Conservation (phyloP, 495 filamentous ascomycete species). For the Margaritispora aquatica region DNA sequence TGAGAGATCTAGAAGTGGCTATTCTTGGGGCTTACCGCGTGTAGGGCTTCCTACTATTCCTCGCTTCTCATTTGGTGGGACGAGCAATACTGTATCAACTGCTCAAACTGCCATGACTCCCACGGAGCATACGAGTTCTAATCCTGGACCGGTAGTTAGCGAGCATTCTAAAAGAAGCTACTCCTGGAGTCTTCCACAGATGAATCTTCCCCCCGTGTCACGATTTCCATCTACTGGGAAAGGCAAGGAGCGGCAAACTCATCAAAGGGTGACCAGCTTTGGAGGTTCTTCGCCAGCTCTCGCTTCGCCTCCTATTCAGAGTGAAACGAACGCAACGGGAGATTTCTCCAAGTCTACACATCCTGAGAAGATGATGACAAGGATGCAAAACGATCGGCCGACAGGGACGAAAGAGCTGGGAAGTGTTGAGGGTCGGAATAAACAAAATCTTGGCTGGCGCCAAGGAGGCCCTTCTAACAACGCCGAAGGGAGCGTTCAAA, state of each 20-base stretch:
- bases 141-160: too few relatives aligned
- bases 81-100: too few relatives aligned
- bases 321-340: not conserved
- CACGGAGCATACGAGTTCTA: too few relatives aligned
- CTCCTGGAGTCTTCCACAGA: too few relatives aligned
- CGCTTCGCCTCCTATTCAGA: not conserved
- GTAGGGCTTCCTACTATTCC: not conserved
- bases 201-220: too few relatives aligned
- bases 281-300: not conserved
- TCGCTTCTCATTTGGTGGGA: too few relatives aligned
- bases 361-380: not conserved
- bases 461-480: not conserved
- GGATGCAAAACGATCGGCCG: not conserved
- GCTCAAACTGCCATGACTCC: too few relatives aligned
- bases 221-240: not conserved
- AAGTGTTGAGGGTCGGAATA: not conserved
- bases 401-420: not conserved
- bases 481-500: not conserved
- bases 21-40: too few relatives aligned
- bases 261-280: not conserved
- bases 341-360: not conserved
- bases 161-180: too few relatives aligned
- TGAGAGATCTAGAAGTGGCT: too few relatives aligned
- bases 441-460: not conserved
- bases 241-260: not conserved